A percentile compares a stretch with the other conserved stretches of the same genome.
Conservation (phyloP, 2,329 filamentous ascomycete species). For the Hypoxylon sp. region DNA sequence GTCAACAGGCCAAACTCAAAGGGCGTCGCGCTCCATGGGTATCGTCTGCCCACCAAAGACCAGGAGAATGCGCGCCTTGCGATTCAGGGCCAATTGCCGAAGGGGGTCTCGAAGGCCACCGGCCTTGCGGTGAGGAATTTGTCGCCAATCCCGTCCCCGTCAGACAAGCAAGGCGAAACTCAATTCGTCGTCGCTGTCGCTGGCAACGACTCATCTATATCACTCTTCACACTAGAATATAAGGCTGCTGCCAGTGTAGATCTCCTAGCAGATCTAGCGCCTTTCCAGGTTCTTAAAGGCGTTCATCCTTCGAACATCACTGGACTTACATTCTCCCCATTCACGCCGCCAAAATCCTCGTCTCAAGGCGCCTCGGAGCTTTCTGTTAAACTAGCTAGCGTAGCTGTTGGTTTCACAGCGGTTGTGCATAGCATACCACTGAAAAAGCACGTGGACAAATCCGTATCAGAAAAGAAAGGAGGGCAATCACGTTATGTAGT, state of each 20-base stretch:
- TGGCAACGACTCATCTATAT: slow-evolving; percentile 83
- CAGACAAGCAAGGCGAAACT: slow-evolving; percentile 70
- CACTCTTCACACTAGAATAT: slow-evolving; percentile 83
- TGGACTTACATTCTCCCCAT: slow-evolving; percentile 70
- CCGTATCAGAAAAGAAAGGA: slow-evolving; percentile 54
- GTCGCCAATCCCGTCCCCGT: slow-evolving; percentile 66
- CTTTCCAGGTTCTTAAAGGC: slow-evolving; percentile 66
- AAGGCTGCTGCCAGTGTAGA: slow-evolving; percentile 62
- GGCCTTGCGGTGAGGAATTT: slow-evolving; percentile 84
- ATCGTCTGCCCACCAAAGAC: slow-evolving; percentile 64
- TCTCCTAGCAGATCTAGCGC: slow-evolving; percentile 66
- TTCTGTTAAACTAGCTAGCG: slow-evolving; percentile 83
- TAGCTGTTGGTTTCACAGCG: slow-evolving; percentile 84
- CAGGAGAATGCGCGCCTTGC: slow-evolving; percentile 64
- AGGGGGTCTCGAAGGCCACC: slow-evolving; percentile 79
- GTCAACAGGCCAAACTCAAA: slow-evolving; percentile 72
- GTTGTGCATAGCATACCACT: slow-evolving; percentile 86
- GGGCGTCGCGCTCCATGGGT: slow-evolving; percentile 70
- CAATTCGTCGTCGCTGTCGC: slow-evolving; percentile 87
- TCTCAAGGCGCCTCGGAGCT: slow-evolving; percentile 64
- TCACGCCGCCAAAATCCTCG: slow-evolving; percentile 66
- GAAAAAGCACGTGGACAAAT: slow-evolving; percentile 59
- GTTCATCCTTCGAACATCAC: slow-evolving; percentile 73
- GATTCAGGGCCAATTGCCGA: slow-evolving; percentile 71
- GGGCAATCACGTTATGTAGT: slow-evolving; percentile 78